Conservation (phyloP, 768 basidiomycete species). For the Psilocybe tampanensis region DNA sequence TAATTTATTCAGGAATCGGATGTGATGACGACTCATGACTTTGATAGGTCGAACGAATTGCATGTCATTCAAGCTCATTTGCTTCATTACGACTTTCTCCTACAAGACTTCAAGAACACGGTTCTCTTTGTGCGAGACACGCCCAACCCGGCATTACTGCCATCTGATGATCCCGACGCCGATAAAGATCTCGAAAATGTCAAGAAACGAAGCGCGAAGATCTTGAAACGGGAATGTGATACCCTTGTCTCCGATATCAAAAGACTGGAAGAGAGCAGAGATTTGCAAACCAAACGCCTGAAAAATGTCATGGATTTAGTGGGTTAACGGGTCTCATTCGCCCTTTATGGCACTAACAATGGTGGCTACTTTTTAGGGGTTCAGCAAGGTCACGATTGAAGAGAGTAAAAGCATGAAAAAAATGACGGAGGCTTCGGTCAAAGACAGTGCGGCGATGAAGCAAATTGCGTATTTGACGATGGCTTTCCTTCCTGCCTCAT, state of each 20-base stretch:
- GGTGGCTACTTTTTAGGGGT: conserved; percentile 33
- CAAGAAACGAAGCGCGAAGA: conserved; percentile 7
- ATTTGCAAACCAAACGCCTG: conserved; percentile 45
- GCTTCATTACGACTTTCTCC: conserved; percentile 53
- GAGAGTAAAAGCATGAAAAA: conserved; percentile 46
- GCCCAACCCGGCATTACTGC: conserved; percentile 47
- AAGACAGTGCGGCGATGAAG: conserved; percentile 50
- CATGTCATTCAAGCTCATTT: conserved; percentile 61
- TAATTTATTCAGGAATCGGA: conserved; percentile 40
- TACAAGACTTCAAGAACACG: conserved; percentile 55
- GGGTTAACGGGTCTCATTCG: conserved; percentile 1
- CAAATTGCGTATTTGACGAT: conserved; percentile 62
- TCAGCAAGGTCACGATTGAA: conserved; percentile 48
- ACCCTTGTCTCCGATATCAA: conserved; percentile 53
- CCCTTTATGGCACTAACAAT: neutral
- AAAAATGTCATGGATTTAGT: conserved; percentile 57
- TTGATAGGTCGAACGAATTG: conserved; percentile 51
- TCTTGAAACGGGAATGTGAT: conserved; percentile 44
- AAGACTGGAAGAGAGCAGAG: conserved; percentile 42
- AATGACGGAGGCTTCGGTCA: conserved; percentile 41
- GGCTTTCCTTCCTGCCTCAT: conserved; percentile 60
- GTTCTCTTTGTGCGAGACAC: conserved; percentile 52
- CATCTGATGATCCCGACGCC: neutral
- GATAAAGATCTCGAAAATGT: conserved; percentile 6
- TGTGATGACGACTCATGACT: conserved; percentile 41